These are phyloP conservation scores for Vitis rupestris DNA, from an alignment of 164 flowering plant genomes.

Conservation along the genomic window DNA sequence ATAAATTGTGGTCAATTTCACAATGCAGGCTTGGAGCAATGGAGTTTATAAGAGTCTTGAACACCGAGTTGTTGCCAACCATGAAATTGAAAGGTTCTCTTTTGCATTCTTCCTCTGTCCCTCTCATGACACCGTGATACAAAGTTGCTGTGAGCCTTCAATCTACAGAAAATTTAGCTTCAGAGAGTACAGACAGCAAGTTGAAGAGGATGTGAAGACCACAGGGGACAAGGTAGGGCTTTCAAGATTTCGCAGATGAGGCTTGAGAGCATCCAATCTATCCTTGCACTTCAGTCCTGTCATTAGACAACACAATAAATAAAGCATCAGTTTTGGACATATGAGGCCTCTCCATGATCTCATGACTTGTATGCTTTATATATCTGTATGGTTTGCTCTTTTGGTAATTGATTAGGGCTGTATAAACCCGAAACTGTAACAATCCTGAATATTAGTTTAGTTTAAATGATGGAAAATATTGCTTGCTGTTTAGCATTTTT, in stretches of 20 bases:
- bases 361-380: no score
- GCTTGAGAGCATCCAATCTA: no score
- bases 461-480: no score
- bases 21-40: slow-evolving; percentile 38
- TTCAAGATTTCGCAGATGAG: slow-evolving; percentile 23
- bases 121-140: slow-evolving; percentile 19
- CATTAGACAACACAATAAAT: no score
- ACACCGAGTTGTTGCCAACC: slow-evolving; percentile 32
- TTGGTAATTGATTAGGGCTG: no score
- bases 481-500: no score
- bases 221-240: slow-evolving; percentile 38
- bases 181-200: slow-evolving; percentile 26
- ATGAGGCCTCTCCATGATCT: no score
- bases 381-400: no score
- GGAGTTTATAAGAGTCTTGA: slow-evolving; percentile 29
- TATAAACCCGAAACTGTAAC: no score
- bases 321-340: no score
- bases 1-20: neutral
- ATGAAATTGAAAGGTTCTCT: slow-evolving; percentile 27
- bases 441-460: no score
- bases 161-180: slow-evolving; percentile 27
- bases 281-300: no score
- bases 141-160: slow-evolving; percentile 18
- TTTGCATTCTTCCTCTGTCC: slow-evolving; percentile 38
- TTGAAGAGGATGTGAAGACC: slow-evolving; percentile 17